A percentile compares a stretch with the other conserved stretches of the same genome.
phyloP scores from a whole-genome alignment of 2,329 filamentous ascomycete species.

The Aspergillus ustus region DNA sequence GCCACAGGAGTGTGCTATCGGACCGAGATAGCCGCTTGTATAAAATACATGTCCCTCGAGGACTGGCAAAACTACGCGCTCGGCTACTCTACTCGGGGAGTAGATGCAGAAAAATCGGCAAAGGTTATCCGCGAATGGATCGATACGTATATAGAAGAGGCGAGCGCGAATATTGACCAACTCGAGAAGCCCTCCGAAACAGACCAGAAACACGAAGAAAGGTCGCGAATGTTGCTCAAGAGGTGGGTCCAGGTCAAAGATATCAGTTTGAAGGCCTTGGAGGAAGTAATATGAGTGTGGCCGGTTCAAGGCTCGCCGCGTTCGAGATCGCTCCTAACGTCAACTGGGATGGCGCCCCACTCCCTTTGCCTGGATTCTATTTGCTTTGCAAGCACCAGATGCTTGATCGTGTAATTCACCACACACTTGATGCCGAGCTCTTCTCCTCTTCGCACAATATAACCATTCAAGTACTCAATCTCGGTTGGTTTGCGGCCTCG shows the following conservation, averaged over 20 bases:
- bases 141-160: slow-evolving; percentile 39
- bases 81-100: slow-evolving; percentile 38
- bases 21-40: slow-evolving; percentile 47
- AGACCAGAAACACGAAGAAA: slow-evolving; percentile 23
- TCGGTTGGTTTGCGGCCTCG: slow-evolving; percentile 68
- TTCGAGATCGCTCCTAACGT: slow-evolving; percentile 14
- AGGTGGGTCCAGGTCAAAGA: slow-evolving; percentile 47
- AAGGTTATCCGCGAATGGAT: slow-evolving; percentile 43
- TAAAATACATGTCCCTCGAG: slow-evolving; percentile 44
- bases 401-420: slow-evolving; percentile 73
- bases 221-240: slow-evolving; percentile 34
- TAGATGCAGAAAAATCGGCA: slow-evolving; percentile 37
- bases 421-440: slow-evolving; percentile 73
- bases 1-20: slow-evolving; percentile 46
- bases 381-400: slow-evolving; percentile 74
- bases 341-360: slow-evolving; percentile 39
- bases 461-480: slow-evolving; percentile 86
- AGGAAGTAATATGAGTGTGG: slow-evolving; percentile 22
- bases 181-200: slow-evolving; percentile 22
- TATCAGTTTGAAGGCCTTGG: slow-evolving; percentile 36
- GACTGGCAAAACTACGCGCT: slow-evolving; percentile 47
- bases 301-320: background rate
- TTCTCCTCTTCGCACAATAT: slow-evolving; percentile 74
- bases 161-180: slow-evolving; percentile 31
- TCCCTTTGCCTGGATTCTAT: slow-evolving; percentile 45